Conservation (phyloP, 164 flowering plant species). For the Warburgia ugandensis region DNA sequence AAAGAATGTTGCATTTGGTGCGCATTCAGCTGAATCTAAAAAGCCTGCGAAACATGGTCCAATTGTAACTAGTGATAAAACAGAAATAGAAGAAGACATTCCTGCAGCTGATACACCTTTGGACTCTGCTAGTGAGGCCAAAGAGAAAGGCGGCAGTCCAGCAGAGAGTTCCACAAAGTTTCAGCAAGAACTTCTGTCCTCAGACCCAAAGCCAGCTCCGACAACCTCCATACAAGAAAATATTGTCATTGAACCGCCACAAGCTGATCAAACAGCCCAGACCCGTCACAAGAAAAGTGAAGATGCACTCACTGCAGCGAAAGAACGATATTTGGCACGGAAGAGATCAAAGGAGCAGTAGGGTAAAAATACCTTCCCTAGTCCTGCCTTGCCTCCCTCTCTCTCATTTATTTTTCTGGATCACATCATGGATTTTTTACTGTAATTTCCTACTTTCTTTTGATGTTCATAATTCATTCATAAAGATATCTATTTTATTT, state of each 20-base stretch:
- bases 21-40: not conserved
- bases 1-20: constrained; percentile 20
- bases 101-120: not conserved
- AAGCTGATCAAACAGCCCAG: not conserved
- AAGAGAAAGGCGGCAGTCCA: not conserved
- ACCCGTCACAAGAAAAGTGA: constrained; percentile 7
- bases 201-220: not conserved
- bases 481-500: too few species aligned
- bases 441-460: too few species aligned
- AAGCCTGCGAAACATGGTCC: not conserved
- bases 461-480: too few species aligned
- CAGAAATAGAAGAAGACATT: not conserved
- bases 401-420: too few species aligned
- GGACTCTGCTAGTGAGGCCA: not conserved
- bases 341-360: constrained; percentile 13
- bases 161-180: not conserved
- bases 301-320: constrained; percentile 13
- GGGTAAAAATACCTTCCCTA: not conserved
- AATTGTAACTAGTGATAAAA: not conserved
- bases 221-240: not conserved
- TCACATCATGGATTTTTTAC: too few species aligned
- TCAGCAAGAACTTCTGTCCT: constrained; percentile 1
- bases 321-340: constrained; percentile 15
- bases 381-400: not conserved
- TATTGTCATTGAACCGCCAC: not conserved